A percentile compares a stretch with the other conserved stretches of the same genome.
Conservation (phyloP, 306 rosid species). For the Quercus engelmannii region DNA sequence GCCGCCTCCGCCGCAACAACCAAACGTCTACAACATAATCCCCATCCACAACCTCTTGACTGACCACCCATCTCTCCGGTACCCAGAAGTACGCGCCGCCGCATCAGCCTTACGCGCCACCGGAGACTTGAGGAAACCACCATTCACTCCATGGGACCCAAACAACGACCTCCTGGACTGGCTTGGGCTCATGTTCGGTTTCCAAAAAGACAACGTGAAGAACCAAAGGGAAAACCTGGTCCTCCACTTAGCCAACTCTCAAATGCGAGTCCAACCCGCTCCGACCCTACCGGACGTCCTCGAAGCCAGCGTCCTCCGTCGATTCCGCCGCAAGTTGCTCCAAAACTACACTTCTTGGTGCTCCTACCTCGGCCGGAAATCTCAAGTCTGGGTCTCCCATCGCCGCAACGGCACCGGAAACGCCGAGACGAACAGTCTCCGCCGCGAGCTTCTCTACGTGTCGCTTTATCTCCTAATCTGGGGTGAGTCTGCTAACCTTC, state of each 20-base stretch:
- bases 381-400: constrained; percentile 27
- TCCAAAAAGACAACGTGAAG: constrained; percentile 75
- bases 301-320: constrained; percentile 42
- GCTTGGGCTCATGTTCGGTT: constrained; percentile 70
- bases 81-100: constrained; percentile 84
- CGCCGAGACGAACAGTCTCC: constrained; percentile 26
- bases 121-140: constrained; percentile 73
- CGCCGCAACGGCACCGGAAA: constrained; percentile 18
- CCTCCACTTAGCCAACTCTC: constrained; percentile 85
- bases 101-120: constrained; percentile 69
- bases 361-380: constrained; percentile 63
- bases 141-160: constrained; percentile 46
- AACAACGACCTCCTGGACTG: constrained; percentile 77
- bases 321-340: constrained; percentile 60
- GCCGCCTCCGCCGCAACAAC: constrained; percentile 8
- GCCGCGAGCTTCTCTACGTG: constrained; percentile 75
- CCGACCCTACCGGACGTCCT: constrained; percentile 46
- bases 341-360: constrained; percentile 74
- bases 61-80: constrained; percentile 86
- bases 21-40: constrained; percentile 64
- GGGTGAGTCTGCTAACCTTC: constrained; percentile 90
- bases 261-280: constrained; percentile 74
- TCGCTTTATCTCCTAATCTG: constrained; percentile 64
- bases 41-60: constrained; percentile 67
- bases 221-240: constrained; percentile 95